Evolutionary conservation across 140 eudicot genomes (phyloP).

Genomic region (Anethum foeniculum): DNA sequence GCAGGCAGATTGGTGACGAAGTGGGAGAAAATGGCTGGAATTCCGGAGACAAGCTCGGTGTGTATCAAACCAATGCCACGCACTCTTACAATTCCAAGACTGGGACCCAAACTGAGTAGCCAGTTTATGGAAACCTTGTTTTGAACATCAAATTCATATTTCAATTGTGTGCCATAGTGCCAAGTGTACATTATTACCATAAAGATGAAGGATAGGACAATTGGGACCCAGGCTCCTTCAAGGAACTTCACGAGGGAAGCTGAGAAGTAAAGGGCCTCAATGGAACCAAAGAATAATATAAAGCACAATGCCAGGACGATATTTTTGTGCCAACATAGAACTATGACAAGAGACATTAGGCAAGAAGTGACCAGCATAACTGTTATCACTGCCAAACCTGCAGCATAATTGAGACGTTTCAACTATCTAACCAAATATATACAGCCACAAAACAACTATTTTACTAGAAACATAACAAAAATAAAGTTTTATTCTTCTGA

Average conservation of each 20-base stretch:
- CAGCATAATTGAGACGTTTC: conserved; percentile 6
- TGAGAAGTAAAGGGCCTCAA: conserved; percentile 80
- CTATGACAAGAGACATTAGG: conserved; percentile 85
- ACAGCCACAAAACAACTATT: not conserved
- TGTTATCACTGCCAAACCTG: conserved; percentile 87
- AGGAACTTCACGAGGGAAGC: conserved; percentile 80
- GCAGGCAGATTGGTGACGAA: conserved; percentile 96
- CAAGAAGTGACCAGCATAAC: conserved; percentile 94
- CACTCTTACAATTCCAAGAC: conserved; percentile 82
- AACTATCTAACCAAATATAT: not conserved
- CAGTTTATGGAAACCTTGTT: conserved; percentile 88
- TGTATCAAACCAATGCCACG: conserved; percentile 86
- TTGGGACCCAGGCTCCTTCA: conserved; percentile 93
- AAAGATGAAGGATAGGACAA: conserved; percentile 67
- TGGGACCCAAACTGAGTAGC: conserved; percentile 70
- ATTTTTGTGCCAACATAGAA: conserved; percentile 64
- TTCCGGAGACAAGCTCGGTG: conserved; percentile 89
- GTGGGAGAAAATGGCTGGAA: conserved; percentile 93
- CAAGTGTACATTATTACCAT: conserved; percentile 63
- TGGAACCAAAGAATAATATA: conserved; percentile 63
- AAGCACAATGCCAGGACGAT: conserved; percentile 49
- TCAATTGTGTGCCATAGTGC: conserved; percentile 87
- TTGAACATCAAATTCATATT: conserved; percentile 82
- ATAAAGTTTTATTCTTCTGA: not conserved
- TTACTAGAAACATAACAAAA: not conserved